Evolutionary conservation across 352 stramenopile species (phyloP).

Genomic region (Phytopythium chamaehyphon): DNA sequence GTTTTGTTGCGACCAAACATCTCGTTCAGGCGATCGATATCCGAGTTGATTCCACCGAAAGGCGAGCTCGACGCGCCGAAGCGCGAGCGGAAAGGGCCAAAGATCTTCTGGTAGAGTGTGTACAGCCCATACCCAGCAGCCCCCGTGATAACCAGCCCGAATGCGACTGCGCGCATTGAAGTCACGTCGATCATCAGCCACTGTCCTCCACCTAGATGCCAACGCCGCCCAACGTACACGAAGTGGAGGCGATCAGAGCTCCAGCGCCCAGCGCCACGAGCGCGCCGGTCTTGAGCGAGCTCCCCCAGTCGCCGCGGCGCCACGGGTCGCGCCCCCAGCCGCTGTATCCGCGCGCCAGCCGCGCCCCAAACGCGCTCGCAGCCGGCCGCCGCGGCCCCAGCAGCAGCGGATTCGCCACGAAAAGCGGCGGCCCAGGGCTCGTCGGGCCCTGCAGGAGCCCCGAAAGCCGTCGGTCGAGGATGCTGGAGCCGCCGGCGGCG

Average conservation of each 20-base stretch:
- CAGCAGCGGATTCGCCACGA: not conserved
- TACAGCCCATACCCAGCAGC: constrained; percentile 72
- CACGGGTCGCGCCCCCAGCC: constrained; percentile 28
- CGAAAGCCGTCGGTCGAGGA: too few relatives aligned
- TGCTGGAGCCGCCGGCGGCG: too few relatives aligned
- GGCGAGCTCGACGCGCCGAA: constrained; percentile 20
- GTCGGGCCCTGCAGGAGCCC: not conserved
- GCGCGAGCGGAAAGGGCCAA: constrained; percentile 39
- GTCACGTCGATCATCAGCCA: not conserved
- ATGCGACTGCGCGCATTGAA: constrained; percentile 33
- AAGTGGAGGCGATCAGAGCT: constrained; percentile 52
- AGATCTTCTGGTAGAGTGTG: constrained; percentile 59
- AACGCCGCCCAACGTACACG: constrained; percentile 32
- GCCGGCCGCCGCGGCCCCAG: not conserved
- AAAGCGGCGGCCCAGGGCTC: not conserved
- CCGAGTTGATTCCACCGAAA: constrained; percentile 37
- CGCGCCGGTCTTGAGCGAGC: constrained; percentile 53
- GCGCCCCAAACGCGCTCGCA: constrained; percentile 1
- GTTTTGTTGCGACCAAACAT: constrained; percentile 34
- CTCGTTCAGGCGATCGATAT: constrained; percentile 43
- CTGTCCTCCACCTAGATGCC: not conserved
- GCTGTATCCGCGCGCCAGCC: constrained; percentile 27
- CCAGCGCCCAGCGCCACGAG: constrained; percentile 55
- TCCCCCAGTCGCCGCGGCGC: constrained; percentile 41
- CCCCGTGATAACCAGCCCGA: constrained; percentile 62